These are phyloP conservation scores for Dictyophora rubrovolvata DNA, from an alignment of 768 basidiomycete genomes.

Conservation along the genomic window DNA sequence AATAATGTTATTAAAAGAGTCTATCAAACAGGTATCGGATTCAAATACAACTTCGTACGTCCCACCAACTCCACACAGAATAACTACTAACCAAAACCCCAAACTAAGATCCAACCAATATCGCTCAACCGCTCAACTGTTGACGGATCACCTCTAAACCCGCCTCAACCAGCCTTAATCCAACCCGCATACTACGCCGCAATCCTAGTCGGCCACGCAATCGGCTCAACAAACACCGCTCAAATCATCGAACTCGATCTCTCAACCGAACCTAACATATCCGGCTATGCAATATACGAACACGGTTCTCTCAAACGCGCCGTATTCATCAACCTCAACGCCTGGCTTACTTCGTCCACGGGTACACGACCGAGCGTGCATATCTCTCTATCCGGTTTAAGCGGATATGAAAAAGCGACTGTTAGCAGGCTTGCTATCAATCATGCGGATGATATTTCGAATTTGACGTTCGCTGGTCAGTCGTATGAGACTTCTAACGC, in stretches of 20 bases:
- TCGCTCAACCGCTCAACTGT: constrained; percentile 46
- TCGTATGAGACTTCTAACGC: constrained; percentile 44
- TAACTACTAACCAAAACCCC: neutral
- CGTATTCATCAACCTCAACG: constrained; percentile 49
- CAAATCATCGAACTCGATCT: constrained; percentile 39
- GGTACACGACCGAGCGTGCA: constrained; percentile 24
- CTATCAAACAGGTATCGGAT: constrained; percentile 37
- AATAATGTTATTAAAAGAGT: constrained; percentile 1
- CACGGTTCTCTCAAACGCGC: constrained; percentile 32
- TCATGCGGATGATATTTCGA: constrained; percentile 38
- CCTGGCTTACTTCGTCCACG: constrained; percentile 28
- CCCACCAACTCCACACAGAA: constrained; percentile 6
- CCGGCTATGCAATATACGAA: constrained; percentile 59
- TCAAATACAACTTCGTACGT: constrained; percentile 55
- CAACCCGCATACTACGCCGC: constrained; percentile 60
- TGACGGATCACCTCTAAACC: constrained; percentile 40
- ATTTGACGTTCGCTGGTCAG: constrained; percentile 49
- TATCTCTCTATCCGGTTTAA: constrained; percentile 32
- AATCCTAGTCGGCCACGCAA: constrained; percentile 48
- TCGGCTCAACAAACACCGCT: constrained; percentile 35
- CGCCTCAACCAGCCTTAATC: constrained; percentile 46
- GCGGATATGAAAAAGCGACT: constrained; percentile 24
- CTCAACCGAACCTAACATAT: constrained; percentile 30
- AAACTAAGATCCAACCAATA: constrained; percentile 63
- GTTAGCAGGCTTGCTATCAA: constrained; percentile 44